Conservation (phyloP, 352 stramenopile species). For the Globisporangium barbulae region DNA sequence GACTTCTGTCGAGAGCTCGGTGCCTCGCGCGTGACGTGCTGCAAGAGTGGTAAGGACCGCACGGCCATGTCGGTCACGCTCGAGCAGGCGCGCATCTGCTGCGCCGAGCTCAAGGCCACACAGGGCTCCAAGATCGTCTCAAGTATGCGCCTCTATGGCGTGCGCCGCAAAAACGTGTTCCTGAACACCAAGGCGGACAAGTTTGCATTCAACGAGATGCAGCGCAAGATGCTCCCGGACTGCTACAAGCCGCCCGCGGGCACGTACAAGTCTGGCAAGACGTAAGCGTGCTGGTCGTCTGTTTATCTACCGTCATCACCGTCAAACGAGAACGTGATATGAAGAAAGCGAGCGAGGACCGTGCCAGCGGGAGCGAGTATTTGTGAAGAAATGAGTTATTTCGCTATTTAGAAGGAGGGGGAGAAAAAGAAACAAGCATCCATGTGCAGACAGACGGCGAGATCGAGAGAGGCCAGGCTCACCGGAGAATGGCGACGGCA, state of each 20-base stretch:
- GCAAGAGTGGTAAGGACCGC: conserved; percentile 97
- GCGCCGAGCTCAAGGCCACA: conserved; percentile 48
- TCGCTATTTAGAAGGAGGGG: conserved; percentile 17
- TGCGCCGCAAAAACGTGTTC: conserved; percentile 79
- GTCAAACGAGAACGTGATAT: conserved; percentile 7
- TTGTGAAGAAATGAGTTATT: conserved; percentile 10
- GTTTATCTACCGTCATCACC: conserved; percentile 1
- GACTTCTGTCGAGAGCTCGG: conserved; percentile 85
- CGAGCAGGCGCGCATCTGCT: conserved; percentile 82
- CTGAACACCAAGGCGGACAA: conserved; percentile 83
- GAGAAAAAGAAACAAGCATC: conserved; percentile 7
- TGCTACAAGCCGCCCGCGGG: conserved; percentile 80
- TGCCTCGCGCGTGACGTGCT: conserved; percentile 94
- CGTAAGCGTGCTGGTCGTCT: conserved; percentile 21
- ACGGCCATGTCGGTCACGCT: conserved; percentile 97
- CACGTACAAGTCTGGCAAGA: conserved; percentile 85
- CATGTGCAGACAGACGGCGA: not conserved
- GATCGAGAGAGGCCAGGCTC: not conserved
- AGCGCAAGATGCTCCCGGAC: conserved; percentile 81
- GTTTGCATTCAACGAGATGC: conserved; percentile 88
- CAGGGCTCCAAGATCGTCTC: conserved; percentile 55
- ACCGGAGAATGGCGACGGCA: not conserved
- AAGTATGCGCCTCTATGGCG: conserved; percentile 73
- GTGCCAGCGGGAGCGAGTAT: not conserved
- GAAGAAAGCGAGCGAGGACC: conserved; percentile 2